Evolutionary conservation across 805 yeast genomes (phyloP).

Genomic region (Yarrowia sp.): DNA sequence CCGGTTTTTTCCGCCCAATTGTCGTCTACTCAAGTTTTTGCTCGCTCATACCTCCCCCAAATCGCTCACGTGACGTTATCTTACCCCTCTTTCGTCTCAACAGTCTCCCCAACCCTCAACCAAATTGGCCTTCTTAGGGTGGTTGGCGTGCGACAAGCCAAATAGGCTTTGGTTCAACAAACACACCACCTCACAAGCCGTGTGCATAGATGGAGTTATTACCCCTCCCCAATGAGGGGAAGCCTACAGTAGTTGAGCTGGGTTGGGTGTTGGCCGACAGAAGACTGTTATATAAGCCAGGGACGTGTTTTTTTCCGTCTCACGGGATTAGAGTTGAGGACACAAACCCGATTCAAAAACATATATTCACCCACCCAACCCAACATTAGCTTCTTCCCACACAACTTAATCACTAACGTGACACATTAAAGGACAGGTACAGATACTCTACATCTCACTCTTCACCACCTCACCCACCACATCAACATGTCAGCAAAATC

Average conservation of each 20-base stretch:
- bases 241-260: neutral
- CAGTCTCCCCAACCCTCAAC: slow-evolving; percentile 18
- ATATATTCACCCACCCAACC: slow-evolving; percentile 16
- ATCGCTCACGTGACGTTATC: neutral
- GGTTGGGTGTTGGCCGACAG: neutral
- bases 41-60: too few relatives aligned
- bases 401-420: slow-evolving; percentile 16
- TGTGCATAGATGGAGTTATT: too few relatives aligned
- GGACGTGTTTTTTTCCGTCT: too few relatives aligned
- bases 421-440: neutral
- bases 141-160: slow-evolving; percentile 17
- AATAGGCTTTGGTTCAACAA: slow-evolving; percentile 30
- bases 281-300: neutral
- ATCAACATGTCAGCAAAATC: slow-evolving; percentile 54
- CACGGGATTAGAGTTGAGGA: neutral
- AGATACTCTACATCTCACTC: neutral
- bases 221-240: neutral
- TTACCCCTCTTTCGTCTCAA: slow-evolving; percentile 13
- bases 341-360: slow-evolving; percentile 10
- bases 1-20: neutral
- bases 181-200: neutral
- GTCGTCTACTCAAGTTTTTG: too few relatives aligned
- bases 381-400: neutral
- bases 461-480: slow-evolving; percentile 1
- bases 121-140: slow-evolving; percentile 2